These are phyloP conservation scores for Fusarium foetens DNA, from an alignment of 2,329 filamentous ascomycete species.

Conservation along the genomic window DNA sequence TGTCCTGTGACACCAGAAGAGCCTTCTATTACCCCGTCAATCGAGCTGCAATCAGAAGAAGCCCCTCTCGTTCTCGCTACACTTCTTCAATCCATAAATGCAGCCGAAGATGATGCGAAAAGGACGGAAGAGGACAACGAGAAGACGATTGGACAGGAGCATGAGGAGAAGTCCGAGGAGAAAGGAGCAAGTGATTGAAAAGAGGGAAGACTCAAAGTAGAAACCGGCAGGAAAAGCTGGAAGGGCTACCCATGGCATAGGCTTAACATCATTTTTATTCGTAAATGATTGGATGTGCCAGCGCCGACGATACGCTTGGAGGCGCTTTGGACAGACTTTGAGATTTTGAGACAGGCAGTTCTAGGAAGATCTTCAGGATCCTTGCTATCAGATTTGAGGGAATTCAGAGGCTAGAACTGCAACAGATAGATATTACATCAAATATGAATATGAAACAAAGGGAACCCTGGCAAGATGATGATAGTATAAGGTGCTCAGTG, in stretches of 20 bases:
- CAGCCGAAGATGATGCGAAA: background rate
- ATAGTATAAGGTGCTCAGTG: background rate
- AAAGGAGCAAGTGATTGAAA: constrained; percentile 2
- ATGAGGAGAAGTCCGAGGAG: background rate
- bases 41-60: constrained; percentile 17
- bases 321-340: constrained; percentile 9
- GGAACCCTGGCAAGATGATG: background rate
- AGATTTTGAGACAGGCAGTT: constrained; percentile 2
- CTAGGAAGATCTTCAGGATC: constrained; percentile 13
- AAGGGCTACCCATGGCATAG: background rate
- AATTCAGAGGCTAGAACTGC: background rate
- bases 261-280: constrained; percentile 4
- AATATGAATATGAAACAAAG: background rate
- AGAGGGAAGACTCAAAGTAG: constrained; percentile 14
- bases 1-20: constrained; percentile 24
- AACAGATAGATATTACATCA: background rate
- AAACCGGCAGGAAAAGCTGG: background rate
- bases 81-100: constrained; percentile 21
- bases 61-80: constrained; percentile 8
- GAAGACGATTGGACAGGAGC: background rate
- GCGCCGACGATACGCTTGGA: background rate
- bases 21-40: background rate
- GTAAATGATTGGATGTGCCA: constrained; percentile 17
- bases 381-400: constrained; percentile 15
- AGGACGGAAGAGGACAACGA: background rate